Evolutionary conservation across 169 alveolate species (phyloP).

Genomic region (Plasmodium knowlesi): DNA sequence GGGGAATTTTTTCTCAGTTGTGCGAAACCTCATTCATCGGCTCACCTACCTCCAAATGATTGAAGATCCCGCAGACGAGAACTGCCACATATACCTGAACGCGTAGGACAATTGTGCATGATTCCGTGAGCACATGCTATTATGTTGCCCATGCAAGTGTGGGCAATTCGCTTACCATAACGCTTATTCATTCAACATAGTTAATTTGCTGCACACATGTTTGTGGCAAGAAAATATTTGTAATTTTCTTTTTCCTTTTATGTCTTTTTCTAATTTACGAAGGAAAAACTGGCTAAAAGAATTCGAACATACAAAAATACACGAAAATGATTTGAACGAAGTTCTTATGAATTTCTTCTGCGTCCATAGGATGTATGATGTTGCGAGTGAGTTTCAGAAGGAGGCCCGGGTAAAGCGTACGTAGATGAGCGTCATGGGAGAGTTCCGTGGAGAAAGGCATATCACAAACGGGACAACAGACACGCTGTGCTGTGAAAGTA

Average conservation of each 20-base stretch:
- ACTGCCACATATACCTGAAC: slow-evolving; percentile 35
- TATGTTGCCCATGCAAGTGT: background rate
- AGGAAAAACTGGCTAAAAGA: slow-evolving; percentile 73
- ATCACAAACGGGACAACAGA: background rate
- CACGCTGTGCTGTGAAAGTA: background rate
- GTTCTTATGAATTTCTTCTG: slow-evolving; percentile 69
- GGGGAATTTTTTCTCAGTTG: background rate
- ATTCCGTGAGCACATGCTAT: background rate
- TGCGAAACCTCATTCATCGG: background rate
- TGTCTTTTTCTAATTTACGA: background rate
- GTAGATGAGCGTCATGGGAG: background rate
- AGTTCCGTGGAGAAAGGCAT: background rate
- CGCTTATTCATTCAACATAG: background rate
- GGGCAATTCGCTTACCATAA: background rate
- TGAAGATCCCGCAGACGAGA: slow-evolving; percentile 55
- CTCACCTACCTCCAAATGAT: slow-evolving; percentile 4
- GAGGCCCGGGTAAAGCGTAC: slow-evolving; percentile 64
- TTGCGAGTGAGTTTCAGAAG: slow-evolving; percentile 65
- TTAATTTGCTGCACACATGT: background rate
- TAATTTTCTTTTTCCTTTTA: background rate
- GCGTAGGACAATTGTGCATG: slow-evolving; percentile 33
- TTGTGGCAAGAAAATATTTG: background rate
- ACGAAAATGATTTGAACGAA: slow-evolving; percentile 69
- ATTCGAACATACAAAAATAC: slow-evolving; percentile 58
- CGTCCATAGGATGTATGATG: slow-evolving; percentile 73